Conservation (phyloP, 352 stramenopile species). For the Saprolegnia diclina region DNA sequence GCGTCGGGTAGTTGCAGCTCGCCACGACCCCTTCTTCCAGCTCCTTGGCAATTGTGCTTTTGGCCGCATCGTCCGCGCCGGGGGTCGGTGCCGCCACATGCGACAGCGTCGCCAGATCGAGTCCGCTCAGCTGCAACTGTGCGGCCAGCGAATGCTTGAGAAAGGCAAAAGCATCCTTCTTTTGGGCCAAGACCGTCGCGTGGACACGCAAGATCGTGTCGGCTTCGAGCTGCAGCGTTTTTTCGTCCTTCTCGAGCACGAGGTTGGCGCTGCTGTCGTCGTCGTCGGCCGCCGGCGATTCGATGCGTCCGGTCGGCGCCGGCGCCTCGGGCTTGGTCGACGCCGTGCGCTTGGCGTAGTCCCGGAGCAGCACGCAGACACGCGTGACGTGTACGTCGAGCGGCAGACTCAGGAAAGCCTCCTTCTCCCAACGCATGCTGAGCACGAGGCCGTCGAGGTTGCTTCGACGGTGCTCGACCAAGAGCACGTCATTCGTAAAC, state of each 20-base stretch:
- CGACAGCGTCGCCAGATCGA: neutral
- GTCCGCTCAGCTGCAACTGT: slow-evolving; percentile 42
- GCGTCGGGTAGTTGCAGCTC: neutral
- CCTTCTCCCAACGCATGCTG: slow-evolving; percentile 42
- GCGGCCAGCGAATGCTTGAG: slow-evolving; percentile 50
- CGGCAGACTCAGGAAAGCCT: slow-evolving; percentile 8
- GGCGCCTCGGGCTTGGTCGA: slow-evolving; percentile 1
- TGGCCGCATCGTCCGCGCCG: slow-evolving; percentile 36
- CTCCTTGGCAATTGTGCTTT: slow-evolving; percentile 17
- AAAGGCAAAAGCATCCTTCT: slow-evolving; percentile 68
- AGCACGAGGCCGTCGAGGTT: slow-evolving; percentile 47
- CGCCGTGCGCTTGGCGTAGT: slow-evolving; percentile 22
- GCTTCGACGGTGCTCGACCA: slow-evolving; percentile 49
- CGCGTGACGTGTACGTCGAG: slow-evolving; percentile 14
- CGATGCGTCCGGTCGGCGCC: neutral
- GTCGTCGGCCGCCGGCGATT: neutral
- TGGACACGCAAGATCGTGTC: slow-evolving; percentile 62
- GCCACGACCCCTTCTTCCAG: neutral
- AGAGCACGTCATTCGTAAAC: slow-evolving; percentile 80
- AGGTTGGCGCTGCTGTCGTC: slow-evolving; percentile 32
- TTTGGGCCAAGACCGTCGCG: slow-evolving; percentile 63
- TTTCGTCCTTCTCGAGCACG: slow-evolving; percentile 81
- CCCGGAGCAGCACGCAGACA: slow-evolving; percentile 4
- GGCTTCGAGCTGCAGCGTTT: slow-evolving; percentile 67
- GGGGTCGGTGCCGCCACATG: slow-evolving; percentile 19